These are phyloP conservation scores for Cocos nucifera DNA, from an alignment of 176 grass and related monocot genomes.

Conservation along the genomic window DNA sequence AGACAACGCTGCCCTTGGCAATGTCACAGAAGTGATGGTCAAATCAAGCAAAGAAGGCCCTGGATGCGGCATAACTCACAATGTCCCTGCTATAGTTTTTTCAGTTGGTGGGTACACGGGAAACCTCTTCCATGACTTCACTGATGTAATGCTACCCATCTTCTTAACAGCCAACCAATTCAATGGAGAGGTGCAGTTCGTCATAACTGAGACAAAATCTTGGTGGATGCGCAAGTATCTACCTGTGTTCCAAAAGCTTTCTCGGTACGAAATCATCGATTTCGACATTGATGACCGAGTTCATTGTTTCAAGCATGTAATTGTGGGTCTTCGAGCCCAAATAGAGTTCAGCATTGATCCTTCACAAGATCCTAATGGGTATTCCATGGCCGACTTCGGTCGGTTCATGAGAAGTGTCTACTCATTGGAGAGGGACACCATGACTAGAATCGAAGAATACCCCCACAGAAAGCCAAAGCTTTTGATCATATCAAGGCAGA, in stretches of 20 bases:
- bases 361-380: conserved; percentile 23
- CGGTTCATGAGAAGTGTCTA: conserved; percentile 53
- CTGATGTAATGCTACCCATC: conserved; percentile 74
- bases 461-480: conserved; percentile 39
- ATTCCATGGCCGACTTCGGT: conserved; percentile 64
- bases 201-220: conserved; percentile 36
- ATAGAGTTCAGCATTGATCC: conserved; percentile 66
- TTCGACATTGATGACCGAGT: conserved; percentile 28
- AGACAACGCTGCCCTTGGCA: conserved; percentile 37
- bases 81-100: conserved; percentile 46
- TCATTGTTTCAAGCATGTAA: conserved; percentile 52
- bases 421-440: conserved; percentile 42
- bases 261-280: conserved; percentile 35
- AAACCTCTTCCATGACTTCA: conserved; percentile 99
- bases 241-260: conserved; percentile 40
- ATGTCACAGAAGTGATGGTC: conserved; percentile 40
- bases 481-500: conserved; percentile 54
- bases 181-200: conserved; percentile 51
- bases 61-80: conserved; percentile 30
- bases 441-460: conserved; percentile 12
- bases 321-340: conserved; percentile 66
- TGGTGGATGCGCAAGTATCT: conserved; percentile 95
- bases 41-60: conserved; percentile 17
- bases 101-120: conserved; percentile 83
- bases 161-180: conserved; percentile 46